These are phyloP conservation scores for Paecilomyces niveus DNA, from an alignment of 2,329 filamentous ascomycete species.

Conservation along the genomic window DNA sequence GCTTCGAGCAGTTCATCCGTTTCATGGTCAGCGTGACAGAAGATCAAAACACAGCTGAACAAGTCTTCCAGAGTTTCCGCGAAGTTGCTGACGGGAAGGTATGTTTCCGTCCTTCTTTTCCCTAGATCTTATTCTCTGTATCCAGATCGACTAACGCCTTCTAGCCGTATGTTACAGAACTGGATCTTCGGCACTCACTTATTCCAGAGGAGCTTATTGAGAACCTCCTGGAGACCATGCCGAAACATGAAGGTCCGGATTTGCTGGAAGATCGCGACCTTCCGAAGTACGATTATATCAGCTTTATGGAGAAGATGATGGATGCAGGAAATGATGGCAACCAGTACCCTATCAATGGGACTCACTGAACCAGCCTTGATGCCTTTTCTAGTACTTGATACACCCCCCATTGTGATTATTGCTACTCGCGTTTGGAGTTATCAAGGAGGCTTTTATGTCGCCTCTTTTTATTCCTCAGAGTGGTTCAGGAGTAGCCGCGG, in stretches of 20 bases:
- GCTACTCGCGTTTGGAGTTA: neutral
- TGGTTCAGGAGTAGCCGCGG: neutral
- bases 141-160: conserved; percentile 2
- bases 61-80: conserved; percentile 95
- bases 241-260: conserved; percentile 74
- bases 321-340: conserved; percentile 23
- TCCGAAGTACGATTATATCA: conserved; percentile 91
- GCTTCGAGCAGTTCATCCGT: conserved; percentile 96
- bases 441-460: neutral
- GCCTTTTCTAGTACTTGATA: conserved; percentile 15
- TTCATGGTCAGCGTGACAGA: conserved; percentile 99
- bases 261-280: conserved; percentile 75
- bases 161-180: conserved; percentile 89
- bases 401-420: neutral
- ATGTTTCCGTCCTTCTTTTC: conserved; percentile 15
- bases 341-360: conserved; percentile 10
- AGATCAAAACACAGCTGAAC: conserved; percentile 96
- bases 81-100: conserved; percentile 95
- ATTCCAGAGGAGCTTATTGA: conserved; percentile 97
- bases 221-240: conserved; percentile 81
- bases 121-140: neutral
- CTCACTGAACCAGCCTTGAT: conserved; percentile 11
- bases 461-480: neutral
- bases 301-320: conserved; percentile 89
- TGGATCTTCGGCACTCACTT: conserved; percentile 88